Conservation (phyloP, 768 basidiomycete genomes). For the Leccinum longicurvipes region DNA sequence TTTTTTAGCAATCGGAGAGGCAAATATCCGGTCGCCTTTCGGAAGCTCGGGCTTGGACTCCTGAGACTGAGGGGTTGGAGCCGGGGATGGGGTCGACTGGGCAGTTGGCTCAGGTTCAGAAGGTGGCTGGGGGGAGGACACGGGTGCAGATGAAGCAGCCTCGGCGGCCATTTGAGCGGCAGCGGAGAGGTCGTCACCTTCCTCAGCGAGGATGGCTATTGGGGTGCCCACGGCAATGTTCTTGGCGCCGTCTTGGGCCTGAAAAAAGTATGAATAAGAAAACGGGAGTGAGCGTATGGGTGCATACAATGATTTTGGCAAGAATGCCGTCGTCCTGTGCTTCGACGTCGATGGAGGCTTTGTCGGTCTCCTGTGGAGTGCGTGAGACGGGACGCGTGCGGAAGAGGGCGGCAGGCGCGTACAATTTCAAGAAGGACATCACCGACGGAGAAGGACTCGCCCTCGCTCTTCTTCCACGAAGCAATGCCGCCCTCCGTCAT, state of each 20-base stretch:
- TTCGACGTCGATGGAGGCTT: constrained; percentile 99
- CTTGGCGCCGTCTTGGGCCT: constrained; percentile 87
- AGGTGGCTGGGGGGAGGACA: constrained; percentile 34
- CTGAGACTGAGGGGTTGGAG: constrained; percentile 34
- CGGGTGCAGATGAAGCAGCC: constrained; percentile 42
- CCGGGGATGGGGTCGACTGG: constrained; percentile 33
- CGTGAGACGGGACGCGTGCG: constrained; percentile 5
- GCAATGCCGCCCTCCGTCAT: constrained; percentile 99
- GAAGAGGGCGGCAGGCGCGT: constrained; percentile 26
- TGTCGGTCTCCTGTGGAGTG: constrained; percentile 88
- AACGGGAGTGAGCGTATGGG: constrained; percentile 1
- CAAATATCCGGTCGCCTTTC: constrained; percentile 83
- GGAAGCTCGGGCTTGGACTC: constrained; percentile 55
- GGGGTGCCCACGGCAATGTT: constrained; percentile 79
- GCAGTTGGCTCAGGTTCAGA: constrained; percentile 43
- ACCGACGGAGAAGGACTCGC: constrained; percentile 82
- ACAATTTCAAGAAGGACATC: constrained; percentile 97
- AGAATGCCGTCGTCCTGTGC: constrained; percentile 96
- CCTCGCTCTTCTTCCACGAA: constrained; percentile 96
- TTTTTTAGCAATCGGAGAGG: constrained; percentile 94
- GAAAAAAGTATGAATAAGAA: not conserved
- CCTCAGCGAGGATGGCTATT: constrained; percentile 91
- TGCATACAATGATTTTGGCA: constrained; percentile 90
- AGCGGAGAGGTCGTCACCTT: constrained; percentile 90
- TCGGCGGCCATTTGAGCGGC: constrained; percentile 71